Evolutionary conservation across 148 eudicot genomes (phyloP).

Genomic region (Persicaria maculosa): DNA sequence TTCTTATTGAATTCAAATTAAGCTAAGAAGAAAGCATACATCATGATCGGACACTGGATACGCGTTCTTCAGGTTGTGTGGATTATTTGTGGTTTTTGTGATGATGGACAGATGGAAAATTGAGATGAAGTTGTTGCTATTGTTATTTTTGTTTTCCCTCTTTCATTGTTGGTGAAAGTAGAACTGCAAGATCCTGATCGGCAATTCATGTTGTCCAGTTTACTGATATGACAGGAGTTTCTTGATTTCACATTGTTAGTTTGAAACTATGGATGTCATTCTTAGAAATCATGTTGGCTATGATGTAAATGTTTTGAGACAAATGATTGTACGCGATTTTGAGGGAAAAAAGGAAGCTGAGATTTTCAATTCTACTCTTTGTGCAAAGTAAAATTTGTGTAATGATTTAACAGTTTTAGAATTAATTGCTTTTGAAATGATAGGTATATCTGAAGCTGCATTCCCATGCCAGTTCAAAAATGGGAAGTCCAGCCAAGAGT

Average conservation of each 20-base stretch:
- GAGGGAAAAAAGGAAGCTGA: not conserved
- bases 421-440: conserved; percentile 3
- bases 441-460: conserved; percentile 85
- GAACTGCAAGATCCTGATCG: not conserved
- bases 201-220: not conserved
- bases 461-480: conserved; percentile 62
- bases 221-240: not conserved
- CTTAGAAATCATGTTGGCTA: not conserved
- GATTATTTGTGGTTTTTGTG: not conserved
- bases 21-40: not conserved
- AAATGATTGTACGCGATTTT: not conserved
- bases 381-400: not conserved
- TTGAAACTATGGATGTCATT: not conserved
- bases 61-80: not conserved
- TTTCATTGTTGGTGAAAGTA: too few species aligned
- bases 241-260: not conserved
- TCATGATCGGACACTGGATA: not conserved
- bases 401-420: not conserved
- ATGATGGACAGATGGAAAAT: not conserved
- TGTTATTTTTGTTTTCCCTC: not conserved
- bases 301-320: not conserved
- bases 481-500: conserved; percentile 77
- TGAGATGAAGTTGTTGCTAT: not conserved
- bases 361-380: not conserved
- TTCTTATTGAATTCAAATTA: not conserved